Evolutionary conservation across 2,329 filamentous ascomycete genomes (phyloP).

Genomic region (Colletotrichum noveboracense): DNA sequence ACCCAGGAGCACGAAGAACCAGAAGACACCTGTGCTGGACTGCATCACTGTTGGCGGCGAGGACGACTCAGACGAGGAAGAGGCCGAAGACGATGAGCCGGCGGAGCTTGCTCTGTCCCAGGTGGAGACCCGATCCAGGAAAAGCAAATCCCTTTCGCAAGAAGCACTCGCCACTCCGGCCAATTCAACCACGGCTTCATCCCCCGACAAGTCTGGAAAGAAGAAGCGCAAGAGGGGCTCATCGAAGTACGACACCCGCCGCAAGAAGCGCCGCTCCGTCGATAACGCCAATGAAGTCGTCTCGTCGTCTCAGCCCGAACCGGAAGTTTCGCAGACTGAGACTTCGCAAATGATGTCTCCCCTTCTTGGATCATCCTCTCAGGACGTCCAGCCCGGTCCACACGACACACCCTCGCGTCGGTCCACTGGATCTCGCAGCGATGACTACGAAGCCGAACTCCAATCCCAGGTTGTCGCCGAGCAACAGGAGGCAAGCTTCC

Average conservation of each 20-base stretch:
- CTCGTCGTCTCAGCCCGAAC: not conserved
- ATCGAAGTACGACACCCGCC: conserved; percentile 26
- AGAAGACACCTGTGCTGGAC: conserved; percentile 31
- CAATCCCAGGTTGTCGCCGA: conserved; percentile 46
- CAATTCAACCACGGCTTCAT: conserved; percentile 16
- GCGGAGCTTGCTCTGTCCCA: conserved; percentile 14
- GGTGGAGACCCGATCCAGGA: not conserved
- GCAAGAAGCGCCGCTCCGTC: conserved; percentile 29
- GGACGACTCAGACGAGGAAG: conserved; percentile 26
- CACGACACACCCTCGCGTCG: conserved; percentile 1
- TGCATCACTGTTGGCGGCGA: conserved; percentile 36
- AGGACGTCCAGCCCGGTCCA: not conserved
- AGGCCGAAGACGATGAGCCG: conserved; percentile 16
- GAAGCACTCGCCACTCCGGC: conserved; percentile 12
- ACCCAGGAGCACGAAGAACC: not conserved
- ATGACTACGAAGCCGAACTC: conserved; percentile 45
- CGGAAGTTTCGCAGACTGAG: not conserved
- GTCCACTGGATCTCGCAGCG: conserved; percentile 2
- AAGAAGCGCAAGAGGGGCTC: conserved; percentile 33
- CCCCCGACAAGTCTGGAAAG: conserved; percentile 24
- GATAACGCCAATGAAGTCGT: not conserved
- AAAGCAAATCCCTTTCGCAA: conserved; percentile 16
- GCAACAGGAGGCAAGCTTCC: conserved; percentile 39
- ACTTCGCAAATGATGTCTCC: not conserved
- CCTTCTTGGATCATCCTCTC: not conserved